A percentile compares a stretch with the other conserved stretches of the same genome.
These are phyloP conservation scores for Apiospora phragmitis DNA, from an alignment of 2,329 filamentous ascomycete species.

Conservation along the genomic window DNA sequence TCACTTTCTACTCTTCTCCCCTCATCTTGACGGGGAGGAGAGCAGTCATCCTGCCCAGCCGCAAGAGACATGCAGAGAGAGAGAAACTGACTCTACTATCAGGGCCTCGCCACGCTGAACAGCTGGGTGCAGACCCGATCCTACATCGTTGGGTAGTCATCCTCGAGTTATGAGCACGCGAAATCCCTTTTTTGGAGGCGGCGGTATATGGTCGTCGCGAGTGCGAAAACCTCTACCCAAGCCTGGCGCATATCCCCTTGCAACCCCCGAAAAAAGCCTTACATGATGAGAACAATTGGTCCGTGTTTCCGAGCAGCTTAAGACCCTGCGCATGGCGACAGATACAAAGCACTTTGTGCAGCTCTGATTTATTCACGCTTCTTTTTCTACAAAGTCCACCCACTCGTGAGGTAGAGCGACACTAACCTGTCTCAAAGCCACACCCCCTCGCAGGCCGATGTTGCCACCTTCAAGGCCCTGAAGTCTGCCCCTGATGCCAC, in stretches of 20 bases:
- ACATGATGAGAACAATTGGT: constrained; percentile 76
- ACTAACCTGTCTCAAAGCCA: constrained; percentile 37
- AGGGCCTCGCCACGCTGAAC: constrained; percentile 47
- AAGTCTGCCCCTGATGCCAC: constrained; percentile 70
- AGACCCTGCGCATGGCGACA: constrained; percentile 63
- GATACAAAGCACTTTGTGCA: constrained; percentile 37
- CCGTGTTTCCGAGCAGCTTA: constrained; percentile 81
- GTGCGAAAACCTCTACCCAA: constrained; percentile 10
- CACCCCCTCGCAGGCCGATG: constrained; percentile 89
- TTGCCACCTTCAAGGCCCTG: constrained; percentile 90
- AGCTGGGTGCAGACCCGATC: constrained; percentile 65
- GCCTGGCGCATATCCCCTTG: constrained; percentile 6
- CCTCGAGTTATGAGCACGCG: constrained; percentile 9
- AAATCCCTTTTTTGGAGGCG: neutral
- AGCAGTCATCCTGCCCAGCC: neutral
- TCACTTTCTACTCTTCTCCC: constrained; percentile 5
- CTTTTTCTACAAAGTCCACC: neutral
- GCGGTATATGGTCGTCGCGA: constrained; percentile 9
- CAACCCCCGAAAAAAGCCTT: constrained; percentile 17
- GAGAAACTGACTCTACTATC: constrained; percentile 17
- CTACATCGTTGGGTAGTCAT: constrained; percentile 71
- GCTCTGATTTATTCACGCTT: constrained; percentile 30
- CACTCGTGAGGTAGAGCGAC: neutral
- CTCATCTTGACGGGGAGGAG: neutral
- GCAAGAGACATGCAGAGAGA: constrained; percentile 4